These are phyloP conservation scores for Pleurotus pulmonarius DNA, from an alignment of 768 basidiomycete genomes.

Conservation along the genomic window DNA sequence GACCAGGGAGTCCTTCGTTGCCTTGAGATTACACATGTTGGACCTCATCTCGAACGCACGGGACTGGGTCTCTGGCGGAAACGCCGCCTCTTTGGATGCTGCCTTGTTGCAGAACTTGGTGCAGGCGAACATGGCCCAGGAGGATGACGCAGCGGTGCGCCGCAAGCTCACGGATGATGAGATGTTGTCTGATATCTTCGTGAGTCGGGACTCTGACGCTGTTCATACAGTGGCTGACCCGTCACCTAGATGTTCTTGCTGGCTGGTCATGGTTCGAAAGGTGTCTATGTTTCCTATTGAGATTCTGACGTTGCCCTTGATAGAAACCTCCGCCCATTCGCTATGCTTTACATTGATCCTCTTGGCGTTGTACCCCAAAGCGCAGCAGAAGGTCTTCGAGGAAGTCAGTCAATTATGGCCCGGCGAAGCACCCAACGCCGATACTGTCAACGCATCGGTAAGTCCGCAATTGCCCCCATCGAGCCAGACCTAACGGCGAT, in stretches of 20 bases:
- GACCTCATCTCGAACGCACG: conserved; percentile 26
- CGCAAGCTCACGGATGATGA: conserved; percentile 29
- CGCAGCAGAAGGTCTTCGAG: conserved; percentile 41
- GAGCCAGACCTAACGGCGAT: not conserved
- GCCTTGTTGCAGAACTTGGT: conserved; percentile 31
- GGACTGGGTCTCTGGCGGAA: conserved; percentile 14
- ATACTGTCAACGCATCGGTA: conserved; percentile 22
- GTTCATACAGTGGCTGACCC: not conserved
- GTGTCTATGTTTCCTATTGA: not conserved
- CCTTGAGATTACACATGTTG: conserved; percentile 26
- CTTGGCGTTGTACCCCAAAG: conserved; percentile 46
- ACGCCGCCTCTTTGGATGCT: conserved; percentile 13
- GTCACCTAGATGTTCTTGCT: conserved; percentile 37
- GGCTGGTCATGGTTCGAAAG: conserved; percentile 41
- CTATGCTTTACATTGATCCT: conserved; percentile 38
- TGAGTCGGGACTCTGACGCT: conserved; percentile 16
- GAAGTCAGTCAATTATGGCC: conserved; percentile 40
- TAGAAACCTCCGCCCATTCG: conserved; percentile 46
- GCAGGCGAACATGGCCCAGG: conserved; percentile 26
- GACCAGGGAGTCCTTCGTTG: conserved; percentile 21
- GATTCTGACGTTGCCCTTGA: not conserved
- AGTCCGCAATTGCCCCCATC: not conserved
- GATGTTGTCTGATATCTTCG: conserved; percentile 27
- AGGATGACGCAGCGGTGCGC: conserved; percentile 17
- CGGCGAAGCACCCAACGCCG: conserved; percentile 5